phyloP scores from a whole-genome alignment of 1,284 basidiomycete genomes.

The Ustilago crameri region DNA sequence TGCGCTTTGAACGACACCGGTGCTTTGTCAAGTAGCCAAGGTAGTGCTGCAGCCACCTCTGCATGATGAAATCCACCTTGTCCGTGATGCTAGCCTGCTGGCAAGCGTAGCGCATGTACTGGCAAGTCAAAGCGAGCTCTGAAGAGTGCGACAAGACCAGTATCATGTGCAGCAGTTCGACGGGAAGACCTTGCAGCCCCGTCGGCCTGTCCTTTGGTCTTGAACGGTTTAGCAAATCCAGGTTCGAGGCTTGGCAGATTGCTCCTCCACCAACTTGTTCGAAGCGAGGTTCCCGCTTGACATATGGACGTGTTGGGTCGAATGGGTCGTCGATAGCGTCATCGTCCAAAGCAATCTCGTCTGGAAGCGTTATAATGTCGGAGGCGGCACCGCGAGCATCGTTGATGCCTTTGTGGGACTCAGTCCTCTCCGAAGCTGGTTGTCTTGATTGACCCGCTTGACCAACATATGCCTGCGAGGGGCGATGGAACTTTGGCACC shows the following conservation, averaged over 20 bases:
- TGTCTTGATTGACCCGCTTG: too few species aligned
- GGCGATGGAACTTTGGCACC: slow-evolving; percentile 10
- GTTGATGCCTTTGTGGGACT: background rate
- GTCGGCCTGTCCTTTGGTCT: background rate
- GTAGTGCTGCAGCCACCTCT: slow-evolving; percentile 23
- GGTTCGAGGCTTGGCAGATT: background rate
- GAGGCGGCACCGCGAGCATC: background rate
- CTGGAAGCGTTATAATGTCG: background rate
- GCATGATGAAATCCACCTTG: slow-evolving; percentile 24
- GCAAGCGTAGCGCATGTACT: slow-evolving; percentile 20
- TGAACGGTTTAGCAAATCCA: background rate
- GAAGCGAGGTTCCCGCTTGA: slow-evolving; percentile 17
- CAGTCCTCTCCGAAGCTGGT: too few species aligned
- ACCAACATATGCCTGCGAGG: background rate
- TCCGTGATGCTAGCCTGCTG: slow-evolving; percentile 2
- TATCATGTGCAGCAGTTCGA: slow-evolving; percentile 31
- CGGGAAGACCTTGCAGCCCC: slow-evolving; percentile 30
- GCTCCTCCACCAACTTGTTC: slow-evolving; percentile 30
- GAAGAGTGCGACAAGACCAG: slow-evolving; percentile 28
- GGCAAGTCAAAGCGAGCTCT: slow-evolving; percentile 15
- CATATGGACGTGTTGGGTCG: slow-evolving; percentile 15
- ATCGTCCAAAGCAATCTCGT: background rate
- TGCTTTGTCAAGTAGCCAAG: background rate
- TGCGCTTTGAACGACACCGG: slow-evolving; percentile 21
- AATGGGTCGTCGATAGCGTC: slow-evolving; percentile 14